phyloP scores from a whole-genome alignment of 345 rosid species.

The Salix caprea region DNA sequence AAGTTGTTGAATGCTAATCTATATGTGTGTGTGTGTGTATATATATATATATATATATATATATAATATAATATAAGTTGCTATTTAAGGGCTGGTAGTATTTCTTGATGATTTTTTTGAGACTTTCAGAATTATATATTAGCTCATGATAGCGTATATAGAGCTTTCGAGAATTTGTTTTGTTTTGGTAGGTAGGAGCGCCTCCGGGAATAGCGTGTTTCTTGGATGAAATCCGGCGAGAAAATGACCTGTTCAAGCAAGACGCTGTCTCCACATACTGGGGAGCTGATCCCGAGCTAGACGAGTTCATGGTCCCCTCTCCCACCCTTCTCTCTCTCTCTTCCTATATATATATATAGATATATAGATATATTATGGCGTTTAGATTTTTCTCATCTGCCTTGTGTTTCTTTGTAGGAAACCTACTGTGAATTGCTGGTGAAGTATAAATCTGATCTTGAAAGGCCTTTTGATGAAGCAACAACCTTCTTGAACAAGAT shows the following conservation, averaged over 20 bases:
- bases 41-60: no score
- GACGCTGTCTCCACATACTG: slow-evolving; percentile 38
- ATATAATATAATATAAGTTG: no score
- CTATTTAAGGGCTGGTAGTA: no score
- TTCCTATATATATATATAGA: not conserved
- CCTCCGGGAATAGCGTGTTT: slow-evolving; percentile 69
- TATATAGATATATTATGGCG: not conserved
- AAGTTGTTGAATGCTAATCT: not conserved
- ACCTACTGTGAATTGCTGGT: slow-evolving; percentile 67
- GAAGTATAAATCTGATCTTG: slow-evolving; percentile 83
- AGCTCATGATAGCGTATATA: no score
- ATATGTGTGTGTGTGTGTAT: no score
- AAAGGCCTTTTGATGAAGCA: slow-evolving; percentile 88
- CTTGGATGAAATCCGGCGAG: slow-evolving; percentile 63
- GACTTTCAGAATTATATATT: no score
- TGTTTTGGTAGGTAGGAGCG: slow-evolving; percentile 65
- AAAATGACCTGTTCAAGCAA: slow-evolving; percentile 38
- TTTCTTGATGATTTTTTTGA: no score
- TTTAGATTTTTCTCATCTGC: not conserved
- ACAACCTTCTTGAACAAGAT: slow-evolving; percentile 65
- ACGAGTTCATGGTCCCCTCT: slow-evolving; percentile 75
- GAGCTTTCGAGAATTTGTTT: not conserved
- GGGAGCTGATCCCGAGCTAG: slow-evolving; percentile 94
- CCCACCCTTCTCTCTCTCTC: not conserved
- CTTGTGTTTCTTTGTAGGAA: slow-evolving; percentile 38